Conservation (phyloP, 345 rosid species). For the Corymbia maculata region DNA sequence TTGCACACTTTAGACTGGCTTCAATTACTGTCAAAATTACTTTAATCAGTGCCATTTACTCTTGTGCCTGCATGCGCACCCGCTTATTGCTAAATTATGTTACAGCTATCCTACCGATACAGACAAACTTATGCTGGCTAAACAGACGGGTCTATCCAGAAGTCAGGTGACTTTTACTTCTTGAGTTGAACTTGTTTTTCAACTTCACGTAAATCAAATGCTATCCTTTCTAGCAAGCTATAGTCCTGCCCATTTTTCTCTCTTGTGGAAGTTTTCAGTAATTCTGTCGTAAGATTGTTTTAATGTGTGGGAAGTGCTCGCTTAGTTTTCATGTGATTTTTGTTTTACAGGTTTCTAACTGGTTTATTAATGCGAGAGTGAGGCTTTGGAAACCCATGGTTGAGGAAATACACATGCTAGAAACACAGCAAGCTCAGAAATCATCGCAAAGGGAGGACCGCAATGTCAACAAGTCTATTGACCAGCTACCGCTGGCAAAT, state of each 20-base stretch:
- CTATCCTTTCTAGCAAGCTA: background rate
- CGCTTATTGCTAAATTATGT: background rate
- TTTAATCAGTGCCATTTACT: background rate
- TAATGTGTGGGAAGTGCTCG: background rate
- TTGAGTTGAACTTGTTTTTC: background rate
- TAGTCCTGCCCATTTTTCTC: background rate
- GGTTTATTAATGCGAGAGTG: conserved; percentile 94
- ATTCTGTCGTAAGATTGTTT: background rate
- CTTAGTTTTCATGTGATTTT: background rate
- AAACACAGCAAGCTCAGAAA: conserved; percentile 57
- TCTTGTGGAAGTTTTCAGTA: background rate
- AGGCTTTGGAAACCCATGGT: conserved; percentile 98
- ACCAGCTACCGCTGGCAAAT: conserved; percentile 11
- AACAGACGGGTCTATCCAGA: conserved; percentile 85
- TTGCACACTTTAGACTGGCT: background rate
- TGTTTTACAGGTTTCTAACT: conserved; percentile 60
- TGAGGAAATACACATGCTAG: conserved; percentile 81
- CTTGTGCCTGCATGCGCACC: background rate
- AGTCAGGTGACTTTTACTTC: conserved; percentile 49
- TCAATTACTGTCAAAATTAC: background rate
- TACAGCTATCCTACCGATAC: conserved; percentile 85
- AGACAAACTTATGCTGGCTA: conserved; percentile 84
- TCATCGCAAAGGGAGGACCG: conserved; percentile 35
- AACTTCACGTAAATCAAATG: background rate
- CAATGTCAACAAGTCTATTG: conserved; percentile 17